A percentile compares a stretch with the other conserved stretches of the same genome.
phyloP scores from a whole-genome alignment of 2,329 filamentous ascomycete genomes.

The Sarocladiaceae sp. region DNA sequence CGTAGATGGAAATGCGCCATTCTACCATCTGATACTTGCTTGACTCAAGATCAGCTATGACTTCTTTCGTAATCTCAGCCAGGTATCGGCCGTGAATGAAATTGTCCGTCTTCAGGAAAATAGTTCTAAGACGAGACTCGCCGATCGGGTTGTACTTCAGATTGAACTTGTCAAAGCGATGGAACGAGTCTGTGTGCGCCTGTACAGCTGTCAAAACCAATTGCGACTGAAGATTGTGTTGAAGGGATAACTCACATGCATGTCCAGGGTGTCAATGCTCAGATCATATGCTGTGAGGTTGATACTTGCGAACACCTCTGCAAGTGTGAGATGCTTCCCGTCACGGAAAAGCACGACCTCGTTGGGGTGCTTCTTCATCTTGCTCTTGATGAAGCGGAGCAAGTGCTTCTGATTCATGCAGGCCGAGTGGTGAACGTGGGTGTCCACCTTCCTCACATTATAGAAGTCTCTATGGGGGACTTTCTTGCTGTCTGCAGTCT shows the following conservation, averaged over 20 bases:
- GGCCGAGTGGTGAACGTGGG: conserved; percentile 96
- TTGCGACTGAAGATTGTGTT: too few relatives aligned
- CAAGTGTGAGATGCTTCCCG: conserved; percentile 82
- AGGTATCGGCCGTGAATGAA: conserved; percentile 93
- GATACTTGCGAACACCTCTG: conserved; percentile 94
- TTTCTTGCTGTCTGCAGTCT: conserved; percentile 95
- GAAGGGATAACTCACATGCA: conserved; percentile 65
- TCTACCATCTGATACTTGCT: conserved; percentile 99
- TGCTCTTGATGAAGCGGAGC: conserved; percentile 97
- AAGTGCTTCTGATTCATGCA: conserved; percentile 99
- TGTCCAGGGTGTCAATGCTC: conserved; percentile 96
- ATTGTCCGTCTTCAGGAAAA: conserved; percentile 98
- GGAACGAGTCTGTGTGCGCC: conserved; percentile 96
- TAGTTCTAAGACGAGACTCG: conserved; percentile 91
- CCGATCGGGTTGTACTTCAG: conserved; percentile 97
- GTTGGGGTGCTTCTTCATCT: conserved; percentile 97
- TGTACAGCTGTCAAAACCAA: conserved; percentile 24
- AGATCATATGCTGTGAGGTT: conserved; percentile 95
- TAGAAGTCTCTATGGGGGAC: conserved; percentile 98
- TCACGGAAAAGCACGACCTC: conserved; percentile 91
- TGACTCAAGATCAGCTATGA: conserved; percentile 92
- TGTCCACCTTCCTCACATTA: conserved; percentile 97
- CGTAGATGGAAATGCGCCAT: conserved; percentile 98
- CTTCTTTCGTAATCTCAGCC: conserved; percentile 96
- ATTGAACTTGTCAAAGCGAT: conserved; percentile 99